Evolutionary conservation across 2,329 filamentous ascomycete genomes (phyloP).

Genomic region (Fusarium anguioides): DNA sequence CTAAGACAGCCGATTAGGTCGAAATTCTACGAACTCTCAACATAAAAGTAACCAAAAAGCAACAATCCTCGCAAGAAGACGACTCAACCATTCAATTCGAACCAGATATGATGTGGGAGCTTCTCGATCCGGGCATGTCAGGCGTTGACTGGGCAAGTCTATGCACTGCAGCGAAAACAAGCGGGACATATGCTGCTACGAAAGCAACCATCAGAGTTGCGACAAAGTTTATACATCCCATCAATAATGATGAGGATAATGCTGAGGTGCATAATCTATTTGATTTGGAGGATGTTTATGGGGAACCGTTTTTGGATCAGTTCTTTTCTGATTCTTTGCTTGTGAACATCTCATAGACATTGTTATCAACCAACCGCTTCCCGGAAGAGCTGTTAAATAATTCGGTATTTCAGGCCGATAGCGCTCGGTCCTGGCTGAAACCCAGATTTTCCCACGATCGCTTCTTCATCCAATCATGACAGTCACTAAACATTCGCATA

Average conservation of each 20-base stretch:
- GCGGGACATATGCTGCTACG: background rate
- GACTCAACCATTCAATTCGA: constrained; percentile 28
- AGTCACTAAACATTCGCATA: background rate
- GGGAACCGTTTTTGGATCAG: constrained; percentile 37
- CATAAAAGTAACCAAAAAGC: constrained; percentile 15
- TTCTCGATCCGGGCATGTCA: constrained; percentile 31
- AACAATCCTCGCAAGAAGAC: background rate
- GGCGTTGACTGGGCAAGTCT: background rate
- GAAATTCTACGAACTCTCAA: constrained; percentile 32
- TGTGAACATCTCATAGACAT: constrained; percentile 25
- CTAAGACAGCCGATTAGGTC: background rate
- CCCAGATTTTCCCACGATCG: background rate
- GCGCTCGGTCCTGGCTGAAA: background rate
- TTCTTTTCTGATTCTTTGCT: constrained; percentile 40
- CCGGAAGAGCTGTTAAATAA: too few relatives aligned
- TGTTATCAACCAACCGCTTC: too few relatives aligned
- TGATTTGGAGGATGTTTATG: constrained; percentile 30
- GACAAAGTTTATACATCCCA: constrained; percentile 41
- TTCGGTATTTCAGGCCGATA: too few relatives aligned
- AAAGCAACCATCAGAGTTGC: constrained; percentile 41
- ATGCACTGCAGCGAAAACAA: background rate
- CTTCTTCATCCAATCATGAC: background rate
- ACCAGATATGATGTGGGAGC: constrained; percentile 40
- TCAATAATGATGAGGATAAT: constrained; percentile 12
- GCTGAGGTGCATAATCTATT: constrained; percentile 11